Evolutionary conservation across 306 rosid species (phyloP), one percentile per base, ranked within the genome.

Genomic region (Cicer judaicum): DNA sequence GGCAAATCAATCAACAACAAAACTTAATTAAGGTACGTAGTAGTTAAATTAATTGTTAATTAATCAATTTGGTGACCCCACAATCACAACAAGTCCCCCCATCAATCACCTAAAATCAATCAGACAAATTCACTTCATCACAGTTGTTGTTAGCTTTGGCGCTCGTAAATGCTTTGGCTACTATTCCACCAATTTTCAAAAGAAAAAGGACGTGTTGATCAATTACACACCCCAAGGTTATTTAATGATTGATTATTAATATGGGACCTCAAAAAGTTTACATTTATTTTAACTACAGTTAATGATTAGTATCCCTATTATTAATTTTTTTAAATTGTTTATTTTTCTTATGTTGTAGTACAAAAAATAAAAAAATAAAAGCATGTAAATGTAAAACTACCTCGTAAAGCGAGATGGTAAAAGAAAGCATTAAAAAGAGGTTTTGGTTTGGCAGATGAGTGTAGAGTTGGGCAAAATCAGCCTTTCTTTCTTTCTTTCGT

Each of bases 401-500:
- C 87, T 85, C 89, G 91, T 68, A 61, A 79, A 78, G 54, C 73
- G 85, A 68, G 85, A 63, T 29, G 34, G 34, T 29, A 29, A 29
- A 29, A 29, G 34, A 29, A 29, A 29, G 34, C 34, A 29, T 29
- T 29, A 29, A 29, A 55, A 74, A 54, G 54, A n/a, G 7, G 18
- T 52, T 70, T 42, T 16, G 38, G 24, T 78, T 76, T 50, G 81
- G 86, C 71, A 78, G 85, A 81, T 68, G 85, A 83, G 91, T 76
- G 89, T 59, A 68, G 84, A 74, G 86, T 60, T 81, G 81, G 82
- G 71, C 61, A 84, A 83, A 86, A 74, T 73, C 82, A 56, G 85
- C 61, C 84, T 87, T 82, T 85, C 89, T 79, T 78, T 82, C 56
- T 16, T 16, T 2, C 89, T 70, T 79, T 86, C 88, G 61, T 77